Evolutionary conservation across 257 asterid genomes (phyloP).

Genomic region (Echium plantagineum): DNA sequence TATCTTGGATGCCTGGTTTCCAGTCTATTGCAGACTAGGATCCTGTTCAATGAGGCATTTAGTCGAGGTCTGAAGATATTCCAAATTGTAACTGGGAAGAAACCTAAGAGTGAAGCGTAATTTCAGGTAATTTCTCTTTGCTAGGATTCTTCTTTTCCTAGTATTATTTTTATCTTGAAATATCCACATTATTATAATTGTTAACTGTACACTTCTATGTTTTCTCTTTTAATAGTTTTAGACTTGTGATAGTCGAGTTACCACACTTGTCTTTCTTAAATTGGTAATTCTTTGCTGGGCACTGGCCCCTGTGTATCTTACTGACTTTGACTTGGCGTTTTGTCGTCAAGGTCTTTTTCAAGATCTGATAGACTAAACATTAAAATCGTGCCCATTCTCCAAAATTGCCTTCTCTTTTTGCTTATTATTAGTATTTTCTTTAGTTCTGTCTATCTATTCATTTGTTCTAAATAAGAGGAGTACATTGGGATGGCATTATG

Average conservation of each 20-base stretch:
- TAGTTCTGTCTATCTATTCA: too few species aligned
- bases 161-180: too few species aligned
- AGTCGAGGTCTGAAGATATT: constrained; percentile 95
- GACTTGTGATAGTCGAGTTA: neutral
- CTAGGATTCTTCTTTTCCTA: too few species aligned
- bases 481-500: neutral
- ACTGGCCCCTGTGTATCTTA: neutral
- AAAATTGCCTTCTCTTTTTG: too few species aligned
- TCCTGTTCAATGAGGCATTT: constrained; percentile 89
- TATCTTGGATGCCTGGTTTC: constrained; percentile 97
- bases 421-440: neutral
- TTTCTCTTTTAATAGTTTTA: too few species aligned
- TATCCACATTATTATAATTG: too few species aligned
- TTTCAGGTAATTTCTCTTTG: neutral
- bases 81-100: constrained; percentile 47
- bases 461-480: too few species aligned
- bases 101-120: constrained; percentile 1
- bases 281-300: too few species aligned
- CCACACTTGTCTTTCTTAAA: neutral
- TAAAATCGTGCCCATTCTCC: neutral
- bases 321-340: neutral
- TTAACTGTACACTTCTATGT: too few species aligned
- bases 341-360: neutral
- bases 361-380: neutral
- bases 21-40: constrained; percentile 99